phyloP scores from a whole-genome alignment of 768 basidiomycete genomes.

The Psilocybe cubensis region DNA sequence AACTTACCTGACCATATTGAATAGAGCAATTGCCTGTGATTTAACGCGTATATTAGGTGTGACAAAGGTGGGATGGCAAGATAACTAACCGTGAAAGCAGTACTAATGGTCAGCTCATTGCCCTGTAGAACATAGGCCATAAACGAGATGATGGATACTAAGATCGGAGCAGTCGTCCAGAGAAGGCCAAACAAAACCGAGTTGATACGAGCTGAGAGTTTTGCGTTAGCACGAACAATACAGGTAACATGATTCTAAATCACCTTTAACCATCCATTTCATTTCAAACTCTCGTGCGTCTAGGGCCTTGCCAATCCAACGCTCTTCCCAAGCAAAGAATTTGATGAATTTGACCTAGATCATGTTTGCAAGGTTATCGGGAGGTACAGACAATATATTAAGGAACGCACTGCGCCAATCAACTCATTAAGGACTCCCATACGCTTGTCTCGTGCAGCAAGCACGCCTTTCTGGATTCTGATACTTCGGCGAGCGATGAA shows the following conservation, averaged over 20 bases:
- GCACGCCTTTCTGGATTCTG: constrained; percentile 60
- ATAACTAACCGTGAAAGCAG: constrained; percentile 78
- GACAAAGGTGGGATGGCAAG: neutral
- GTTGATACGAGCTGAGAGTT: constrained; percentile 64
- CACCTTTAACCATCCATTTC: constrained; percentile 76
- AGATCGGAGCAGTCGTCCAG: constrained; percentile 78
- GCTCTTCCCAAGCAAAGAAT: constrained; percentile 82
- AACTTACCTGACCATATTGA: constrained; percentile 78
- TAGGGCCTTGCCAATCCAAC: constrained; percentile 70
- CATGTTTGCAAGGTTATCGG: too few species aligned
- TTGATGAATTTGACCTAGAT: constrained; percentile 74
- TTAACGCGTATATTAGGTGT: neutral
- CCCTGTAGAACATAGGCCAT: constrained; percentile 71
- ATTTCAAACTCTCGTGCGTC: constrained; percentile 74
- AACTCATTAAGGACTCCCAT: constrained; percentile 81
- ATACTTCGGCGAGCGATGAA: constrained; percentile 62
- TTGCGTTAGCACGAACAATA: neutral
- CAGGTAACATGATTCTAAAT: neutral
- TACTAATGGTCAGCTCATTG: constrained; percentile 73
- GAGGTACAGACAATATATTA: neutral
- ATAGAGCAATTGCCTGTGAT: constrained; percentile 72
- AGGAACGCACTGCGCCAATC: constrained; percentile 58
- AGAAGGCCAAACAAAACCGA: constrained; percentile 69
- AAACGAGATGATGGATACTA: constrained; percentile 84
- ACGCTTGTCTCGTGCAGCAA: constrained; percentile 72